phyloP scores from a whole-genome alignment of 495 filamentous ascomycete species.

The Aspergillus sclerotioniger region DNA sequence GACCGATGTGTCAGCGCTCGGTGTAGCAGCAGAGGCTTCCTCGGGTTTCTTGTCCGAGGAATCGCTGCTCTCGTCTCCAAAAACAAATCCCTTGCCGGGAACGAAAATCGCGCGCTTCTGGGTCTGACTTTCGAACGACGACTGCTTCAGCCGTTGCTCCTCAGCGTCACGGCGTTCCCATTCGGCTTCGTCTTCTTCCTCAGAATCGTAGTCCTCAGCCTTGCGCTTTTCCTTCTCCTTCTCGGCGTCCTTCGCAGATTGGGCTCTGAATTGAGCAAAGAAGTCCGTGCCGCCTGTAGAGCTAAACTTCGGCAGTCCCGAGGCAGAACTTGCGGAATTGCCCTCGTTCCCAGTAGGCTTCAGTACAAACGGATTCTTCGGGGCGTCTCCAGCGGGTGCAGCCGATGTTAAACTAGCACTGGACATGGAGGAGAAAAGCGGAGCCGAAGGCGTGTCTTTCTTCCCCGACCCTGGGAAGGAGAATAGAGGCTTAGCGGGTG shows the following conservation, averaged over 20 bases:
- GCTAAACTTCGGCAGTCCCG: conserved; percentile 35
- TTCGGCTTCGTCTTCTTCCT: conserved; percentile 52
- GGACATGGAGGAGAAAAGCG: conserved; percentile 16
- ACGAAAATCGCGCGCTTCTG: conserved; percentile 39
- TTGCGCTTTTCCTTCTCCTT: conserved; percentile 52
- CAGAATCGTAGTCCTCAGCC: conserved; percentile 55
- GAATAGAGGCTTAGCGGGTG: conserved; percentile 23
- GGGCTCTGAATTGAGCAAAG: conserved; percentile 37
- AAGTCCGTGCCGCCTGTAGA: conserved; percentile 30
- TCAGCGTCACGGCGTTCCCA: conserved; percentile 49
- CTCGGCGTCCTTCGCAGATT: conserved; percentile 31
- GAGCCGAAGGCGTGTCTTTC: conserved; percentile 12
- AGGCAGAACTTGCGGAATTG: conserved; percentile 15
- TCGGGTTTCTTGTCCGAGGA: conserved; percentile 18
- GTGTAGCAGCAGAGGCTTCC: conserved; percentile 11
- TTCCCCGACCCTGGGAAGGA: conserved; percentile 15
- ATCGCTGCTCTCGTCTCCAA: conserved; percentile 22
- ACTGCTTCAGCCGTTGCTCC: conserved; percentile 43
- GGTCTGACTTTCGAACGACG: conserved; percentile 29
- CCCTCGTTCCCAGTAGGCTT: conserved; percentile 23
- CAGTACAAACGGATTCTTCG: conserved; percentile 25
- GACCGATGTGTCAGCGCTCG: conserved; percentile 16
- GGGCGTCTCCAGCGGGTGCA: conserved; percentile 10
- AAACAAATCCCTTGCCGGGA: conserved; percentile 43
- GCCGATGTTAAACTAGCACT: conserved; percentile 16